Conservation (phyloP, 305 asterid species). For the Striga hermonthica region DNA sequence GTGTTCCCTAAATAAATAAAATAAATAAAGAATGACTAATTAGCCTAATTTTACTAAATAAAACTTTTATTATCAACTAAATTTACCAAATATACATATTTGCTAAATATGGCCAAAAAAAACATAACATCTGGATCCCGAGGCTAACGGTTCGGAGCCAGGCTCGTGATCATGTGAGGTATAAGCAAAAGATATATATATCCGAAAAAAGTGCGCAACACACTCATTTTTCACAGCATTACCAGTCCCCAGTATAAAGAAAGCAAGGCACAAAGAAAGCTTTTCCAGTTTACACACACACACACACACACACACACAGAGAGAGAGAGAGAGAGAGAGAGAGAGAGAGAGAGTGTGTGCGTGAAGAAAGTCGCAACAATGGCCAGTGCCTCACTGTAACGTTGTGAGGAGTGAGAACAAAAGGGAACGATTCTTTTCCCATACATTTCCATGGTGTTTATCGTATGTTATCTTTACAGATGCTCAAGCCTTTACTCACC, state of each 20-base stretch:
- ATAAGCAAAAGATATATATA: slow-evolving; percentile 25
- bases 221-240: slow-evolving; percentile 30
- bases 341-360: slow-evolving; percentile 1
- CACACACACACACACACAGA: too few relatives aligned
- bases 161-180: slow-evolving; percentile 40
- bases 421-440: slow-evolving; percentile 25
- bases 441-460: slow-evolving; percentile 16
- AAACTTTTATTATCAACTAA: not conserved
- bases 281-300: slow-evolving; percentile 36
- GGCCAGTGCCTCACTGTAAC: slow-evolving; percentile 41
- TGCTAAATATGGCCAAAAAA: not conserved
- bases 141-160: slow-evolving; percentile 46
- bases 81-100: not conserved
- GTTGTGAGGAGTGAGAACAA: slow-evolving; percentile 32
- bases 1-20: too few relatives aligned
- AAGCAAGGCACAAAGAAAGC: slow-evolving; percentile 36
- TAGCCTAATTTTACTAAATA: not conserved
- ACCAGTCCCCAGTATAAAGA: slow-evolving; percentile 37
- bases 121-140: slow-evolving; percentile 28
- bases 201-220: slow-evolving; percentile 30
- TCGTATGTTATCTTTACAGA: slow-evolving; percentile 10
- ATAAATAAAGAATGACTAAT: too few relatives aligned
- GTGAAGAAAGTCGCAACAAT: slow-evolving; percentile 26
- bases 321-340: slow-evolving; percentile 5
- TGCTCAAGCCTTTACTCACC: slow-evolving; percentile 22